Percentiles rank a stretch among this genome's conserved stretches.
Evolutionary conservation across 75 land plant genomes (phyloP).

Genomic region (Cryptomeria japonica): DNA sequence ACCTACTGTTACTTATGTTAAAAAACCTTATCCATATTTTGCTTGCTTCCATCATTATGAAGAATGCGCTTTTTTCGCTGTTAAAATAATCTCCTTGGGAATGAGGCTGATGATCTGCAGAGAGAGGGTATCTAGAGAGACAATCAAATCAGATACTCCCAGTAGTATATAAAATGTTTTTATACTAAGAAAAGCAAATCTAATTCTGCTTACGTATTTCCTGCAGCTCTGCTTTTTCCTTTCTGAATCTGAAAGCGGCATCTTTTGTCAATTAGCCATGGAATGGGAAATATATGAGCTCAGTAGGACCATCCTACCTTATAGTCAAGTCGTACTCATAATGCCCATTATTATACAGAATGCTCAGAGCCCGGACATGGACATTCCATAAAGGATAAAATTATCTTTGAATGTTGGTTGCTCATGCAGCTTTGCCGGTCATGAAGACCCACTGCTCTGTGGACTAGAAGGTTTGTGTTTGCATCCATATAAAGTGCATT

Average conservation of each 20-base stretch:
- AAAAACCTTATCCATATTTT: too few species aligned
- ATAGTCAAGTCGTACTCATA: not conserved
- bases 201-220: not conserved
- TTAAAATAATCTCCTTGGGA: not conserved
- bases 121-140: not conserved
- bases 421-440: not conserved
- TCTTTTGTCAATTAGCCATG: not conserved
- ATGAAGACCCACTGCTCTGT: not conserved
- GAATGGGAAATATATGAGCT: not conserved
- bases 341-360: not conserved
- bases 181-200: not conserved
- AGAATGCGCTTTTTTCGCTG: not conserved
- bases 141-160: not conserved
- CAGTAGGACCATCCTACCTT: not conserved
- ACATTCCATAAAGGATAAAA: not conserved
- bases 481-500: not conserved
- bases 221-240: not conserved
- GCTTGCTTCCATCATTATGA: too few species aligned
- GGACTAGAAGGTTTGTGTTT: slow-evolving; percentile 1
- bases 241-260: not conserved
- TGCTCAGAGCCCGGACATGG: not conserved
- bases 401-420: not conserved
- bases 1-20: too few species aligned
- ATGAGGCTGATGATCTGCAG: not conserved
- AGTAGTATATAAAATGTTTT: too few species aligned